Percentiles rank a stretch among this genome's conserved stretches.
Evolutionary conservation across 495 filamentous ascomycete species (phyloP).

Genomic region (Jackrogersella multiformis): DNA sequence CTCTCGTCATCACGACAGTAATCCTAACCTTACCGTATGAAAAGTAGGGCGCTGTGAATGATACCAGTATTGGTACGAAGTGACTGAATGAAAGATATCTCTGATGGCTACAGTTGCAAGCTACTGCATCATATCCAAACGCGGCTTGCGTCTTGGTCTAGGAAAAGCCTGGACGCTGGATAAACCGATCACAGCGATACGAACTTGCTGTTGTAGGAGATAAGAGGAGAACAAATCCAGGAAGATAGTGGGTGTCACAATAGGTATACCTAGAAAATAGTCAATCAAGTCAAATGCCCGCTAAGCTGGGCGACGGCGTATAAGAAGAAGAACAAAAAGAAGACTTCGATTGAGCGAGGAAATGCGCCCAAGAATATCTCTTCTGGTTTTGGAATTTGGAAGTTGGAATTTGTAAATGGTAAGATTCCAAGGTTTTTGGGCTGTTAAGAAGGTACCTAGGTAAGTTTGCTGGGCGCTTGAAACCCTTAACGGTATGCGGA

Average conservation of each 20-base stretch:
- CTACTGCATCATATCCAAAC: conserved; percentile 39
- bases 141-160: conserved; percentile 15
- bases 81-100: conserved; percentile 29
- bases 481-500: not conserved
- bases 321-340: conserved; percentile 9
- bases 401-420: conserved; percentile 13
- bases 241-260: conserved; percentile 17
- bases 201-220: conserved; percentile 9
- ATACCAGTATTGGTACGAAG: conserved; percentile 36
- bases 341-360: conserved; percentile 17
- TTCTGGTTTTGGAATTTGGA: conserved; percentile 11
- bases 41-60: conserved; percentile 23
- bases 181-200: conserved; percentile 29
- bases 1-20: conserved; percentile 44
- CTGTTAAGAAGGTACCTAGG: conserved; percentile 6
- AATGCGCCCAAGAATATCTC: conserved; percentile 28
- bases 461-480: not conserved
- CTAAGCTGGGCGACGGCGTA: conserved; percentile 2
- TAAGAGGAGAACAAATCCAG: conserved; percentile 4
- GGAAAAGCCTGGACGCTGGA: conserved; percentile 13
- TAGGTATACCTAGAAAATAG: conserved; percentile 20
- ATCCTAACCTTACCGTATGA: conserved; percentile 46
- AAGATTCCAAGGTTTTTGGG: conserved; percentile 1
- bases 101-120: conserved; percentile 36
- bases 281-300: conserved; percentile 31